Evolutionary conservation across 2,329 filamentous ascomycete genomes (phyloP).

Genomic region (Cladophialophora immunda): DNA sequence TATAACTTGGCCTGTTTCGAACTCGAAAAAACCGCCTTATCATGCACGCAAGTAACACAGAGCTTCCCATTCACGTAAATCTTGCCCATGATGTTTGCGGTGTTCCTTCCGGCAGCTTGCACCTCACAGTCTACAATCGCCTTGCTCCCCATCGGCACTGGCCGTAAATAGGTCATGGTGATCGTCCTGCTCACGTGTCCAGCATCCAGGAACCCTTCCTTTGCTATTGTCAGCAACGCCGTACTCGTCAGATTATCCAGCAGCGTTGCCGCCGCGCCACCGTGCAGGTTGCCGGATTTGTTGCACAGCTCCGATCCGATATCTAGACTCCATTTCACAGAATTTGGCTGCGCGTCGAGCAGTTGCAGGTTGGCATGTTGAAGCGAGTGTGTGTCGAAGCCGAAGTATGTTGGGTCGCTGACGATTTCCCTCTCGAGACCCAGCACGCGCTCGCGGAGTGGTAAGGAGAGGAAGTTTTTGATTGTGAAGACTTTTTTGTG

Average conservation of each 20-base stretch:
- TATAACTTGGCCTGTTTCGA: slow-evolving; percentile 24
- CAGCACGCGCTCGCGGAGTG: slow-evolving; percentile 30
- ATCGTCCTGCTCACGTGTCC: slow-evolving; percentile 47
- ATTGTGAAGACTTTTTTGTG: slow-evolving; percentile 20
- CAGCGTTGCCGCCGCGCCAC: slow-evolving; percentile 66
- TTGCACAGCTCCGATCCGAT: slow-evolving; percentile 35
- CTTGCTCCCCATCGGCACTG: slow-evolving; percentile 30
- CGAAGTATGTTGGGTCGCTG: slow-evolving; percentile 30
- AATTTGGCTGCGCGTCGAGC: slow-evolving; percentile 29
- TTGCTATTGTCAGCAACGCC: slow-evolving; percentile 64
- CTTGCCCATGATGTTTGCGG: slow-evolving; percentile 35
- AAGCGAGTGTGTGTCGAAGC: slow-evolving; percentile 29
- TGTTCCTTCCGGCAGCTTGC: slow-evolving; percentile 32
- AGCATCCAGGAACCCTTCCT: slow-evolving; percentile 67
- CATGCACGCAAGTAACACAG: slow-evolving; percentile 45
- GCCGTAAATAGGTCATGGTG: slow-evolving; percentile 36
- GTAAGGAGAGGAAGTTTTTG: slow-evolving; percentile 17
- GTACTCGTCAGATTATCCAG: slow-evolving; percentile 73
- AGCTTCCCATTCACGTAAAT: slow-evolving; percentile 37
- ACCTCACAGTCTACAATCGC: slow-evolving; percentile 33
- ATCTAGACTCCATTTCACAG: slow-evolving; percentile 32
- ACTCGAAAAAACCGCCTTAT: slow-evolving; percentile 45
- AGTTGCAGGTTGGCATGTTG: slow-evolving; percentile 19
- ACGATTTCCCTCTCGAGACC: slow-evolving; percentile 25
- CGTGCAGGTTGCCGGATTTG: slow-evolving; percentile 36